A percentile compares a stretch with the other conserved stretches of the same genome.
Evolutionary conservation across 768 basidiomycete species (phyloP).

Genomic region (Cubamyces lactineus): DNA sequence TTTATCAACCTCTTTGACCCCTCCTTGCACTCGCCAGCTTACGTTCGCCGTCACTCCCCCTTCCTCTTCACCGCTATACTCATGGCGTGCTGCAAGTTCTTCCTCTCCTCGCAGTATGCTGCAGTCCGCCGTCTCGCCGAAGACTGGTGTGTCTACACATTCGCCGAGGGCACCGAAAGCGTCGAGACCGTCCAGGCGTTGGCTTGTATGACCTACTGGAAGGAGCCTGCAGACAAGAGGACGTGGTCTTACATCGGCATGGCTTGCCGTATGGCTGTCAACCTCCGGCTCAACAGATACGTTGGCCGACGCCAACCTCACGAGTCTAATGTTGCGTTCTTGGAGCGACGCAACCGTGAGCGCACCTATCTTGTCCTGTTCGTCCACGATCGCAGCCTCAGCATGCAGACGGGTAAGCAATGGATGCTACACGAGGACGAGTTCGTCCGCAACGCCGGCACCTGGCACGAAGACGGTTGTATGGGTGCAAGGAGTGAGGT

Average conservation of each 20-base stretch:
- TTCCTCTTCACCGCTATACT: slow-evolving; percentile 85
- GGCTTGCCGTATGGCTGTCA: slow-evolving; percentile 87
- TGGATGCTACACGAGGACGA: slow-evolving; percentile 93
- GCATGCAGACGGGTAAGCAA: slow-evolving; percentile 82
- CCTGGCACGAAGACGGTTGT: slow-evolving; percentile 71
- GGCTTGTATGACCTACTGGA: slow-evolving; percentile 89
- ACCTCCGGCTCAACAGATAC: slow-evolving; percentile 78
- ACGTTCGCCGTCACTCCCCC: slow-evolving; percentile 79
- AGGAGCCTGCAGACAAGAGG: slow-evolving; percentile 81
- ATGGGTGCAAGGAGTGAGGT: slow-evolving; percentile 31
- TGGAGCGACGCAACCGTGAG: slow-evolving; percentile 83
- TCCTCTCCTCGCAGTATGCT: slow-evolving; percentile 67
- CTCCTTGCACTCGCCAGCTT: slow-evolving; percentile 75
- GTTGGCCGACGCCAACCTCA: slow-evolving; percentile 53
- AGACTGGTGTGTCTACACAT: slow-evolving; percentile 75
- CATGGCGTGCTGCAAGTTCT: slow-evolving; percentile 86
- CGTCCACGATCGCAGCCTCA: slow-evolving; percentile 83
- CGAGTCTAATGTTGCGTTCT: slow-evolving; percentile 66
- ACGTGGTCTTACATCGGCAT: slow-evolving; percentile 91
- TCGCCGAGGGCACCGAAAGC: slow-evolving; percentile 75
- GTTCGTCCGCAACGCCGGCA: slow-evolving; percentile 64
- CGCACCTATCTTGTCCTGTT: slow-evolving; percentile 86
- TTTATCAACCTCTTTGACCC: slow-evolving; percentile 92
- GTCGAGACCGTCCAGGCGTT: slow-evolving; percentile 91
- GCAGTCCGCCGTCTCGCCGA: slow-evolving; percentile 72